Percentiles rank a stretch among this genome's conserved stretches.
Conservation (phyloP, 768 basidiomycete genomes). For the Suillus subaureus region DNA sequence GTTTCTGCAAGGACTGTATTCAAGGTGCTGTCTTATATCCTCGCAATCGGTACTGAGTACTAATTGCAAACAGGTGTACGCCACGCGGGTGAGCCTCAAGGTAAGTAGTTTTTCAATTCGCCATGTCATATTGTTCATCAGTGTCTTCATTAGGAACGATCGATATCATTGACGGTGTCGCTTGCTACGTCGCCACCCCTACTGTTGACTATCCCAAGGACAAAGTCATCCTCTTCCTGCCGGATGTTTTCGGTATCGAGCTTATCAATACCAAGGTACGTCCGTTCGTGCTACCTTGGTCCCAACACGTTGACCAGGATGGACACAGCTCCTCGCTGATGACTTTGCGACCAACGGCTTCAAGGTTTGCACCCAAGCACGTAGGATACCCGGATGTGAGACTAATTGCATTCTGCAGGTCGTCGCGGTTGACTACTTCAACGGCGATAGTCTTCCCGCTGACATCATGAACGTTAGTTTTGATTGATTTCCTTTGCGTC, state of each 20-base stretch:
- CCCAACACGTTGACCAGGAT: neutral
- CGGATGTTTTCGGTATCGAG: constrained; percentile 55
- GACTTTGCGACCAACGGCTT: constrained; percentile 44
- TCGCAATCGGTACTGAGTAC: too few relatives aligned
- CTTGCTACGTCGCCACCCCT: constrained; percentile 57
- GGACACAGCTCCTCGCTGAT: constrained; percentile 32
- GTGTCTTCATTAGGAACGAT: constrained; percentile 55
- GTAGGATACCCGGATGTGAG: too few relatives aligned
- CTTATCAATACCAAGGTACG: constrained; percentile 48
- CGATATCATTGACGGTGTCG: constrained; percentile 49
- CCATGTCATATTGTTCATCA: too few relatives aligned
- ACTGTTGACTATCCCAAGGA: constrained; percentile 50
- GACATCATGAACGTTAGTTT: constrained; percentile 19
- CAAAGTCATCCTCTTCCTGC: constrained; percentile 56
- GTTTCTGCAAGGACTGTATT: too few relatives aligned
- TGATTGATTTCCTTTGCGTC: neutral
- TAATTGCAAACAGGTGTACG: too few relatives aligned
- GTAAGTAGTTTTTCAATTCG: too few relatives aligned
- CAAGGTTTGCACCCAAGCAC: too few relatives aligned
- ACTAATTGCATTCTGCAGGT: constrained; percentile 25
- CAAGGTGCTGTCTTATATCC: too few relatives aligned
- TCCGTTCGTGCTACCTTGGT: neutral
- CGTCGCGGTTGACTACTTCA: constrained; percentile 38
- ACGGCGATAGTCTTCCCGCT: constrained; percentile 35
- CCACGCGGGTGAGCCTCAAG: too few relatives aligned